Conservation (phyloP, 306 rosid species). For the Fagus sylvatica region DNA sequence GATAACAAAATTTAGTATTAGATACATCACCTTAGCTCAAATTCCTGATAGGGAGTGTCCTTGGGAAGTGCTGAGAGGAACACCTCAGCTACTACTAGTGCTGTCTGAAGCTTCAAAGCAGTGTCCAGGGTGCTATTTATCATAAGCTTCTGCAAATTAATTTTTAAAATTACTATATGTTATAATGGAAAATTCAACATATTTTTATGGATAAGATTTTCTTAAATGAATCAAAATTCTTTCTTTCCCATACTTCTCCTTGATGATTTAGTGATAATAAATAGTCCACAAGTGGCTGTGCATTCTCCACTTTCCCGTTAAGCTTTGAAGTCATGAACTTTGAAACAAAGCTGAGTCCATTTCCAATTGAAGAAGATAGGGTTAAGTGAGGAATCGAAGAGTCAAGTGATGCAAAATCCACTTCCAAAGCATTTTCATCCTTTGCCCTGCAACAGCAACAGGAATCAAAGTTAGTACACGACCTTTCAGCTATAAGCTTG, state of each 20-base stretch:
- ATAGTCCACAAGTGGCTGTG: constrained; percentile 83
- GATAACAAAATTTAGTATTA: not conserved
- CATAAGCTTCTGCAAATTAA: constrained; percentile 58
- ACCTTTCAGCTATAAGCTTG: not conserved
- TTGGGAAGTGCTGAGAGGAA: constrained; percentile 57
- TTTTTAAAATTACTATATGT: not conserved
- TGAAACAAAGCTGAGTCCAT: constrained; percentile 58
- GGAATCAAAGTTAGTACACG: constrained; percentile 14
- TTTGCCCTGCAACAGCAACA: constrained; percentile 60
- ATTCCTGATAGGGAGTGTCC: constrained; percentile 49
- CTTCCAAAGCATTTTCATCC: constrained; percentile 82
- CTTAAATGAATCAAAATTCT: constrained; percentile 8
- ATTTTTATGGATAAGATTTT: constrained; percentile 1
- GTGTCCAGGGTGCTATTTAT: constrained; percentile 61
- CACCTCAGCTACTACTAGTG: constrained; percentile 63
- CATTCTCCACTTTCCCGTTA: constrained; percentile 50
- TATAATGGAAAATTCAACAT: not conserved
- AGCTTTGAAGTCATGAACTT: constrained; percentile 60
- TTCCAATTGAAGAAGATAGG: constrained; percentile 81
- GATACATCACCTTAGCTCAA: constrained; percentile 59
- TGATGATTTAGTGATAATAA: constrained; percentile 52
- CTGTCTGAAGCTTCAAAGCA: constrained; percentile 67
- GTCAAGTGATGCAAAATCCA: constrained; percentile 80
- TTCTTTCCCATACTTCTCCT: constrained; percentile 62
- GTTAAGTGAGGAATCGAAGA: constrained; percentile 57